phyloP scores from a whole-genome alignment of 2,329 filamentous ascomycete genomes.

The Sporothrix euskadiensis region DNA sequence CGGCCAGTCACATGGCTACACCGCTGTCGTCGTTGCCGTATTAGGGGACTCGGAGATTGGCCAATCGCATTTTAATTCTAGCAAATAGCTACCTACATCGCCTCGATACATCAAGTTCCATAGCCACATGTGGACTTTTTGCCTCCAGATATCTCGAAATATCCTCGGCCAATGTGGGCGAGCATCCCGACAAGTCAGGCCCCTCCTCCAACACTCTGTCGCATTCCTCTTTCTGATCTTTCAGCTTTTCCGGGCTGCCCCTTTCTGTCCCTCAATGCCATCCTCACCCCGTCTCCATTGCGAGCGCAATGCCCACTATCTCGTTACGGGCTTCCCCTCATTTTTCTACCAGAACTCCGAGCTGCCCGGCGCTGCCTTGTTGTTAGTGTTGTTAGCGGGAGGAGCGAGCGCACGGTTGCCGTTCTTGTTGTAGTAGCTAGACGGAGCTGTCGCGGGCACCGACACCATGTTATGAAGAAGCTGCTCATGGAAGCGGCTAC shows the following conservation, averaged over 20 bases:
- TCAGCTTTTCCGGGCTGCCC: too few relatives aligned
- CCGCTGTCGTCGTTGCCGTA: not conserved
- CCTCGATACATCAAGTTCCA: not conserved
- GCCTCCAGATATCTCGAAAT: not conserved
- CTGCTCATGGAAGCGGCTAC: slow-evolving; percentile 9
- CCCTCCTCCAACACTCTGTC: not conserved
- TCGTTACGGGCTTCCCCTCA: not conserved
- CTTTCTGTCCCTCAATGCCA: not conserved
- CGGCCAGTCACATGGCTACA: not conserved
- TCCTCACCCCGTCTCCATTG: not conserved
- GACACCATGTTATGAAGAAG: not conserved
- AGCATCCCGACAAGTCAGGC: not conserved
- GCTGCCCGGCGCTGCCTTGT: not conserved
- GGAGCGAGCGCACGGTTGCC: not conserved
- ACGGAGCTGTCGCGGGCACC: not conserved
- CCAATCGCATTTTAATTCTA: not conserved
- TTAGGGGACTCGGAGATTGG: not conserved
- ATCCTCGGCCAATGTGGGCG: not conserved
- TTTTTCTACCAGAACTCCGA: not conserved
- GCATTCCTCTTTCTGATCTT: too few relatives aligned
- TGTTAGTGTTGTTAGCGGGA: not conserved
- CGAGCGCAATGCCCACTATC: not conserved
- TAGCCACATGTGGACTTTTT: not conserved
- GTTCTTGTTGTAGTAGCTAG: not conserved
- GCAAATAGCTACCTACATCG: not conserved